phyloP scores from a whole-genome alignment of 2,329 filamentous ascomycete species.

The Rutstroemia sp. region DNA sequence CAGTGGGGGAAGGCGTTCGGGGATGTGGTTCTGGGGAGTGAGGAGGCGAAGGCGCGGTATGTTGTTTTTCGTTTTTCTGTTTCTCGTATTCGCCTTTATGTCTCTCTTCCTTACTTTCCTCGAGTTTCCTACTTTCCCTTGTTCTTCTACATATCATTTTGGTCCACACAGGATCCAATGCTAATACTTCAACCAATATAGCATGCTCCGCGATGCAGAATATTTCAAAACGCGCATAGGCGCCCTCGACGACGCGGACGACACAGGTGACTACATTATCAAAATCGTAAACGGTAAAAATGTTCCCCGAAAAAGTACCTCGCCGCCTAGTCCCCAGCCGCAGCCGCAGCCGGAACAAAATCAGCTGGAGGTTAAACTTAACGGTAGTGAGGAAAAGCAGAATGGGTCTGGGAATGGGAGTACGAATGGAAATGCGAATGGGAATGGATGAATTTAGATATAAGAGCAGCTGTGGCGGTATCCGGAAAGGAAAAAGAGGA shows the following conservation, averaged over 20 bases:
- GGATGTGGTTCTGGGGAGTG: slow-evolving; percentile 51
- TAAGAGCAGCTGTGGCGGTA: too few relatives aligned
- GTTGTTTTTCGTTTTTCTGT: slow-evolving; percentile 17
- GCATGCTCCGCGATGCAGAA: slow-evolving; percentile 57
- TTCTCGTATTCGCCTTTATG: not conserved
- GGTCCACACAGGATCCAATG: too few relatives aligned
- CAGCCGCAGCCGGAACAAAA: not conserved
- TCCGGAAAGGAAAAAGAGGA: too few relatives aligned
- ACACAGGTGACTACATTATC: slow-evolving; percentile 63
- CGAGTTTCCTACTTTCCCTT: not conserved
- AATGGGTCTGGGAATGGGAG: not conserved
- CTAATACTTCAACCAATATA: slow-evolving; percentile 25
- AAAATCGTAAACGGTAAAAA: slow-evolving; percentile 54
- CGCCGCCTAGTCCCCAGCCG: not conserved
- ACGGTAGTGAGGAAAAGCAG: not conserved
- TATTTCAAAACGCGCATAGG: slow-evolving; percentile 53
- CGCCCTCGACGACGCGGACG: slow-evolving; percentile 58
- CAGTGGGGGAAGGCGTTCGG: slow-evolving; percentile 58
- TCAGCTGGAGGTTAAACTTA: not conserved
- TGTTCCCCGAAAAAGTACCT: slow-evolving; percentile 9
- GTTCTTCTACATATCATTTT: not conserved
- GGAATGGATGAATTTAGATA: not conserved
- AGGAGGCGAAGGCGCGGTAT: slow-evolving; percentile 54
- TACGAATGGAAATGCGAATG: not conserved
- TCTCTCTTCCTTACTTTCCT: not conserved